Evolutionary conservation across 306 rosid genomes (phyloP).

Genomic region (Lathyrus sativus): DNA sequence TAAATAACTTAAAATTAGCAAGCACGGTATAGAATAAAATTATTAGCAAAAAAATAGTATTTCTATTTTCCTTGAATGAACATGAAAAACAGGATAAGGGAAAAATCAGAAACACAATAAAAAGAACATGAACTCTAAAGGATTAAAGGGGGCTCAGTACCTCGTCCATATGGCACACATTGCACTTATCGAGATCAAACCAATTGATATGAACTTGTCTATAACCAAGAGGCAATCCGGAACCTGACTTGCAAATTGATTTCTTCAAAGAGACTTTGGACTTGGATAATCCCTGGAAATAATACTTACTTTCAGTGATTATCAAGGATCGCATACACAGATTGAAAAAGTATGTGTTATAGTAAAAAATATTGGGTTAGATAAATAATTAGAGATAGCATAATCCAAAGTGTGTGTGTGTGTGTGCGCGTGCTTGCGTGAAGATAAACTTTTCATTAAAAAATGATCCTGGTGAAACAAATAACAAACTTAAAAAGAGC

Average conservation of each 20-base stretch:
- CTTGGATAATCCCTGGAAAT: slow-evolving; percentile 69
- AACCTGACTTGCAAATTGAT: slow-evolving; percentile 59
- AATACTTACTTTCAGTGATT: slow-evolving; percentile 33
- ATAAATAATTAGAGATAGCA: slow-evolving; percentile 7
- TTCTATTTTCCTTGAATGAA: slow-evolving; percentile 30
- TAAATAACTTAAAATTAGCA: slow-evolving; percentile 45
- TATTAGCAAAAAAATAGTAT: slow-evolving; percentile 5
- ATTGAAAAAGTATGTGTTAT: neutral
- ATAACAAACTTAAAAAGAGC: neutral
- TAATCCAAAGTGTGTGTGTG: neutral
- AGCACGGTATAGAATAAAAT: slow-evolving; percentile 15
- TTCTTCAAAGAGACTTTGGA: slow-evolving; percentile 60
- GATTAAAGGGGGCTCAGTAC: slow-evolving; percentile 44
- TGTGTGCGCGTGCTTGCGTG: neutral
- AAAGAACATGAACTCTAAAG: slow-evolving; percentile 31
- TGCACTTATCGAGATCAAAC: slow-evolving; percentile 99
- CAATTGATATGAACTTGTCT: slow-evolving; percentile 97
- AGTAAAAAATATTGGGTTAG: slow-evolving; percentile 23
- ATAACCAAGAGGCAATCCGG: slow-evolving; percentile 79
- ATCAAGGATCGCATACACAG: slow-evolving; percentile 8
- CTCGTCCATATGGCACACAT: slow-evolving; percentile 99
- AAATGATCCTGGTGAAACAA: neutral
- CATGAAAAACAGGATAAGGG: neutral
- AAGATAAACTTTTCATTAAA: slow-evolving; percentile 14
- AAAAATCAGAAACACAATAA: slow-evolving; percentile 21